Percentiles rank a stretch among this genome's conserved stretches.
These are phyloP conservation scores for Raphanus raphanistrum DNA, from an alignment of 345 rosid genomes.

Conservation along the genomic window DNA sequence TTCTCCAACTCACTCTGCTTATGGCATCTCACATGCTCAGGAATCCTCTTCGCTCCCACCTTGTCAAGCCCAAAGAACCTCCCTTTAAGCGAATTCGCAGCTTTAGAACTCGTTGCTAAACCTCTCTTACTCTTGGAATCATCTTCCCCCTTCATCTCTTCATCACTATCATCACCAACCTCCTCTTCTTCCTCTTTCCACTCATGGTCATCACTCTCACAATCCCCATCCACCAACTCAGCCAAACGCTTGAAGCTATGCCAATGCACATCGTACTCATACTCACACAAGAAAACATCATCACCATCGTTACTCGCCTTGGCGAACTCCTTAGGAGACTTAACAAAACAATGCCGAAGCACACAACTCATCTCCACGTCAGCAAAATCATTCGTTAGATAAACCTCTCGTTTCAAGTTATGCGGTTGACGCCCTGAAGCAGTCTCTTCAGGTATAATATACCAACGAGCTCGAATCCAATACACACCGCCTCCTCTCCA, in stretches of 20 bases:
- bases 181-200: constrained; percentile 57
- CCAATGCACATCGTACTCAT: constrained; percentile 89
- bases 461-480: constrained; percentile 81
- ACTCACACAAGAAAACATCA: constrained; percentile 88
- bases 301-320: constrained; percentile 76
- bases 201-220: constrained; percentile 64
- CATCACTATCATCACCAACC: constrained; percentile 66
- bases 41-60: constrained; percentile 79
- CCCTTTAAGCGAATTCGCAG: constrained; percentile 77
- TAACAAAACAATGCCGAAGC: constrained; percentile 76
- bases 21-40: constrained; percentile 85
- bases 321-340: constrained; percentile 67
- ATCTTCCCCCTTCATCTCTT: constrained; percentile 53
- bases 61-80: constrained; percentile 80
- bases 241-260: constrained; percentile 84
- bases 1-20: constrained; percentile 83
- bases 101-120: constrained; percentile 43
- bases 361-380: constrained; percentile 86
- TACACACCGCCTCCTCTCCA: constrained; percentile 72
- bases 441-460: constrained; percentile 89
- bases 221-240: constrained; percentile 52
- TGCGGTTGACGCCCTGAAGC: constrained; percentile 78
- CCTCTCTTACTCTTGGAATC: constrained; percentile 43
- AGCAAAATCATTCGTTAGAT: constrained; percentile 74
- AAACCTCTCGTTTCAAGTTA: constrained; percentile 80